Conservation (phyloP, 805 yeast genomes). For the Schwanniomyces vanrijiae region DNA sequence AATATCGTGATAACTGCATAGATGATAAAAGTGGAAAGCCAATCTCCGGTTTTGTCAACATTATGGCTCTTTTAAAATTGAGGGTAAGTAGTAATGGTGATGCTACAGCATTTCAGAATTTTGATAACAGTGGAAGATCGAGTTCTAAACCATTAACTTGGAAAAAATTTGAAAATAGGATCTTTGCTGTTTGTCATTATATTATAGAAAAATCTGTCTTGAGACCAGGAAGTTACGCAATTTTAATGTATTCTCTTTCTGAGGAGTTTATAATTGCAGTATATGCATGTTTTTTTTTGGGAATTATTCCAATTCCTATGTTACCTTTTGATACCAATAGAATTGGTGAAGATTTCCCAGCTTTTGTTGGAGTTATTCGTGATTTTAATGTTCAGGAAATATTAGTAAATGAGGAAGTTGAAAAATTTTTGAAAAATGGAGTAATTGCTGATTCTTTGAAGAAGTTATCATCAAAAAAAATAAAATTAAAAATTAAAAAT, state of each 20-base stretch:
- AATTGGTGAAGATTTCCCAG: constrained; percentile 70
- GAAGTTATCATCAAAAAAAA: constrained; percentile 33
- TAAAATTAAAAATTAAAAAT: constrained; percentile 57
- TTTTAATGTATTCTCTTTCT: constrained; percentile 80
- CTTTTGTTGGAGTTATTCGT: constrained; percentile 61
- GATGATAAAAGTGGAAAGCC: constrained; percentile 80
- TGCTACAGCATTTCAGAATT: constrained; percentile 66
- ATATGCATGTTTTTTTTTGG: constrained; percentile 83
- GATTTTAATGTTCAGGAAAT: constrained; percentile 72
- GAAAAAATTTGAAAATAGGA: constrained; percentile 76
- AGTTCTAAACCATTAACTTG: constrained; percentile 52
- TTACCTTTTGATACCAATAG: constrained; percentile 67
- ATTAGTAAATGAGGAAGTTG: constrained; percentile 77
- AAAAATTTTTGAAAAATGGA: constrained; percentile 65
- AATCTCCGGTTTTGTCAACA: constrained; percentile 66
- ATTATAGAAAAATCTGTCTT: constrained; percentile 65
- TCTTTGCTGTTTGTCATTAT: constrained; percentile 73
- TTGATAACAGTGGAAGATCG: constrained; percentile 35
- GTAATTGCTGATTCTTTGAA: constrained; percentile 61
- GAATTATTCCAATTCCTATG: constrained; percentile 75
- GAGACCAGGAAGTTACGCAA: constrained; percentile 68
- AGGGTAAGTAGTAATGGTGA: constrained; percentile 75
- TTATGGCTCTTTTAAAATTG: constrained; percentile 75
- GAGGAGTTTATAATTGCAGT: constrained; percentile 84
- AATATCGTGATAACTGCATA: constrained; percentile 67